phyloP scores from a whole-genome alignment of 2,329 filamentous ascomycete species.

The Cercospora zeina region DNA sequence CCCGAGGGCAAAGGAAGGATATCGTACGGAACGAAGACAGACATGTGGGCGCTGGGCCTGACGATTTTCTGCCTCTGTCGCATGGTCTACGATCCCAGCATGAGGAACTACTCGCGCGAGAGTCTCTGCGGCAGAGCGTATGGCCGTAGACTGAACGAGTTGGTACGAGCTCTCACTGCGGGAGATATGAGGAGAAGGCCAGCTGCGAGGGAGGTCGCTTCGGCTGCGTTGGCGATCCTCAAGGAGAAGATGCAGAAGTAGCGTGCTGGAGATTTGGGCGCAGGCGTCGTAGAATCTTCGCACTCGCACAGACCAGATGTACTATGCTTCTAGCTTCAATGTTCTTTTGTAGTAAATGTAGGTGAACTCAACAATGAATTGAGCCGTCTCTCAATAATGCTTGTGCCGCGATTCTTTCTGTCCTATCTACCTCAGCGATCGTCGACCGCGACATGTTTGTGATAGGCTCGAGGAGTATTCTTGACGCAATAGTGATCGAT shows the following conservation, averaged over 20 bases:
- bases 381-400: not conserved
- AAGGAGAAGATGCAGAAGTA: conserved; percentile 9
- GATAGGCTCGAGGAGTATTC: too few relatives aligned
- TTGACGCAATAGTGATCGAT: too few relatives aligned
- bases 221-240: conserved; percentile 4
- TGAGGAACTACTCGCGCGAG: not conserved
- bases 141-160: conserved; percentile 9
- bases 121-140: conserved; percentile 19
- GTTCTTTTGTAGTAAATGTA: too few relatives aligned
- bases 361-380: too few relatives aligned
- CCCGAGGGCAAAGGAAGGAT: conserved; percentile 21
- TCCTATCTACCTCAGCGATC: not conserved
- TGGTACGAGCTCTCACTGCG: conserved; percentile 18
- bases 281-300: not conserved
- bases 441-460: too few relatives aligned
- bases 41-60: conserved; percentile 27
- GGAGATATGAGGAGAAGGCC: conserved; percentile 8
- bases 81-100: not conserved
- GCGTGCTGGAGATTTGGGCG: not conserved
- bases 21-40: conserved; percentile 25
- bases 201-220: conserved; percentile 20
- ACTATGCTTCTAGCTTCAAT: too few relatives aligned
- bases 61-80: conserved; percentile 20
- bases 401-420: not conserved
- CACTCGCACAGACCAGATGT: not conserved